phyloP scores from a whole-genome alignment of 2,329 filamentous ascomycete genomes.

The Xylariales sp. region DNA sequence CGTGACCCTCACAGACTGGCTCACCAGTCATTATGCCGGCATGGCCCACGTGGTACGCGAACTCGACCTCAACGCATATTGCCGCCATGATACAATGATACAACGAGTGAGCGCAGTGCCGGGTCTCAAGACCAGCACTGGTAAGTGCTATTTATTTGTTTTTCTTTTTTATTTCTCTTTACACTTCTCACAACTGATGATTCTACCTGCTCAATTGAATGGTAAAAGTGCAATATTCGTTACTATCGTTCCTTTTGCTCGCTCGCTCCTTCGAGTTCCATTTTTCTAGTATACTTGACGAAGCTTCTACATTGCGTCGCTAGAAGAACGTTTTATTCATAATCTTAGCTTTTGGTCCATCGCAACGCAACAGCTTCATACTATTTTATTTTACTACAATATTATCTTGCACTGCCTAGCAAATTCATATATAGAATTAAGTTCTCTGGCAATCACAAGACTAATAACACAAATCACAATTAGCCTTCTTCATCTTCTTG shows the following conservation, averaged over 20 bases:
- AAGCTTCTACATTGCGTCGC: conserved; percentile 5
- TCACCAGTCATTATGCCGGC: conserved; percentile 49
- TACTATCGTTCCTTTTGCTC: background rate
- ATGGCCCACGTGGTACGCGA: conserved; percentile 53
- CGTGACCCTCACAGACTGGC: conserved; percentile 27
- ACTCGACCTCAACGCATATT: conserved; percentile 50
- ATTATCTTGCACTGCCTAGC: background rate
- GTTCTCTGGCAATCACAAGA: conserved; percentile 21
- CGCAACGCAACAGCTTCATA: background rate
- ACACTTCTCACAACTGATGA: background rate
- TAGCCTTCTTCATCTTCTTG: conserved; percentile 86
- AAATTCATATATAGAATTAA: background rate
- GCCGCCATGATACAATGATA: conserved; percentile 57
- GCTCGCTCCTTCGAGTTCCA: background rate
- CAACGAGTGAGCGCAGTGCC: conserved; percentile 67
- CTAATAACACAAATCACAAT: conserved; percentile 44
- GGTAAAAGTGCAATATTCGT: background rate
- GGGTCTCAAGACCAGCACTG: conserved; percentile 69
- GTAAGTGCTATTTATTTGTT: conserved; percentile 55
- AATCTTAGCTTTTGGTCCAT: background rate
- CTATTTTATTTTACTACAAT: background rate
- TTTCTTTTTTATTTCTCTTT: background rate
- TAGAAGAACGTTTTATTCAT: background rate
- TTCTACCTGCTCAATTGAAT: conserved; percentile 2
- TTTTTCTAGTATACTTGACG: background rate